phyloP scores from a whole-genome alignment of 805 yeast genomes.

The Metschnikowia peoriensis region DNA sequence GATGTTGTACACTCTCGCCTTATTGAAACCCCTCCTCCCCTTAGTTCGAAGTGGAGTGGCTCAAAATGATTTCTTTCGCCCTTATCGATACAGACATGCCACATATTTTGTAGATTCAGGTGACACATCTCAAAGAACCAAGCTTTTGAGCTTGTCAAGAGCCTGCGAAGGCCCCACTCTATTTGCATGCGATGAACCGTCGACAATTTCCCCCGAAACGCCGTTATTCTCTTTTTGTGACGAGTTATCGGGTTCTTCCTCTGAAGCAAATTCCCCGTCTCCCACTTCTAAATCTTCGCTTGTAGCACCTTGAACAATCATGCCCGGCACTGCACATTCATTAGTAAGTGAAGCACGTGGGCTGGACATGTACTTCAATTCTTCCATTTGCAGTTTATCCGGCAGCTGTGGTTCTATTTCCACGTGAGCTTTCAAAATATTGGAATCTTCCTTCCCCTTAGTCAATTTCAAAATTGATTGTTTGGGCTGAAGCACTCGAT shows the following conservation, averaged over 20 bases:
- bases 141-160: slow-evolving; percentile 7
- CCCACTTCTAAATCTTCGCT: not conserved
- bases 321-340: slow-evolving; percentile 9
- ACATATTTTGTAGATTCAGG: not conserved
- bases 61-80: too few species aligned
- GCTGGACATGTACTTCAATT: slow-evolving; percentile 11
- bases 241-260: not conserved
- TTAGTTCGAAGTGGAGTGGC: too few species aligned
- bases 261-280: too few species aligned
- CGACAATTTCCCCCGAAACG: not conserved
- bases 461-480: slow-evolving; percentile 37
- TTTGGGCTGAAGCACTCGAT: slow-evolving; percentile 40
- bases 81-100: too few species aligned
- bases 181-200: not conserved
- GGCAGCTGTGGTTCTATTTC: too few species aligned
- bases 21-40: too few species aligned
- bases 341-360: slow-evolving; percentile 16
- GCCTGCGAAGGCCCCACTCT: not conserved
- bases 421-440: too few species aligned
- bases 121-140: not conserved
- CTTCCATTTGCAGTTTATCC: not conserved
- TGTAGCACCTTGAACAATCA: slow-evolving; percentile 3
- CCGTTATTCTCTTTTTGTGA: too few species aligned
- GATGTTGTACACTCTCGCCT: too few species aligned
- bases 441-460: not conserved